A percentile compares a stretch with the other conserved stretches of the same genome.
These are phyloP conservation scores for Backusella tuberculispora DNA, from an alignment of 192 early-diverging fungal genomes.

Conservation along the genomic window DNA sequence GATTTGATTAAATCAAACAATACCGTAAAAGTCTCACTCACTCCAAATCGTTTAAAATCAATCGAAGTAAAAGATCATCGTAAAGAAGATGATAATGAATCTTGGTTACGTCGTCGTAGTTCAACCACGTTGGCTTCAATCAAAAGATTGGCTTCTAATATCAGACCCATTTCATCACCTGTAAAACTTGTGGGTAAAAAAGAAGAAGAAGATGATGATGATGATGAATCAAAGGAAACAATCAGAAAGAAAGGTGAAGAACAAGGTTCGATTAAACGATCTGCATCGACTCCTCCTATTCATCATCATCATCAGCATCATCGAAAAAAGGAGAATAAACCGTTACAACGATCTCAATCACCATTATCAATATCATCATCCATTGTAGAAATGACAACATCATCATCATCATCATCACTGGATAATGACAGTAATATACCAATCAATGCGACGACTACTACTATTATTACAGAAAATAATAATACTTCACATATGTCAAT, in stretches of 20 bases:
- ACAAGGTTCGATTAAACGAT: background rate
- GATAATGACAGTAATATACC: too few species aligned
- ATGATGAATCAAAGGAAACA: too few species aligned
- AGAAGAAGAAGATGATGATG: background rate
- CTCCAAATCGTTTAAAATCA: slow-evolving; percentile 57
- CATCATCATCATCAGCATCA: slow-evolving; percentile 9
- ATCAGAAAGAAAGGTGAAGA: background rate
- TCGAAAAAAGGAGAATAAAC: too few species aligned
- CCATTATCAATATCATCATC: slow-evolving; percentile 23
- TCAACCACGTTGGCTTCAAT: slow-evolving; percentile 6
- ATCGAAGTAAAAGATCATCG: slow-evolving; percentile 51
- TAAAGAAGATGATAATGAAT: slow-evolving; percentile 20
- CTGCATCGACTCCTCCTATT: background rate
- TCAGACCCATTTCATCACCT: background rate
- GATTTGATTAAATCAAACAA: slow-evolving; percentile 50
- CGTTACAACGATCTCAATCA: background rate
- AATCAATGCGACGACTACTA: slow-evolving; percentile 10
- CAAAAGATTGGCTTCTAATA: background rate
- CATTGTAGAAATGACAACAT: background rate
- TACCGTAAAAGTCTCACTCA: slow-evolving; percentile 61
- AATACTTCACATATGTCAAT: slow-evolving; percentile 14
- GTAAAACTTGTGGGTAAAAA: background rate
- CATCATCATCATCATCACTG: slow-evolving; percentile 21
- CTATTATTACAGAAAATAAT: too few species aligned
- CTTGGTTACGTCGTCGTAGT: slow-evolving; percentile 17